Conservation (phyloP, 768 basidiomycete species). For the Phlebiopsis flavidoalba region DNA sequence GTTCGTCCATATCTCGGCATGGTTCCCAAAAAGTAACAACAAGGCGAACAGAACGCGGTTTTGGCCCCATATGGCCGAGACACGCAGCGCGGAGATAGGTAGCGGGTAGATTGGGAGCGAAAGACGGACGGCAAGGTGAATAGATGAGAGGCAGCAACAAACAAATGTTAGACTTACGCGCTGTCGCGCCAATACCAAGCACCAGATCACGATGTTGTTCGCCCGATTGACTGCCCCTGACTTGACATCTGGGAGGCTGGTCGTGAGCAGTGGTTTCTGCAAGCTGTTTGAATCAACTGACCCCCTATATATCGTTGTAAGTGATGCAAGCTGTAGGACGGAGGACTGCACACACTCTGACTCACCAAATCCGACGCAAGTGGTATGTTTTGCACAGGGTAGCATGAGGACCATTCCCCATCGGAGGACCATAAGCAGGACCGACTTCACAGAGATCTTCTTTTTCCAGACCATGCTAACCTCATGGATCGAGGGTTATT, state of each 20-base stretch:
- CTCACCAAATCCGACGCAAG: background rate
- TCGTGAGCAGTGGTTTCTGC: background rate
- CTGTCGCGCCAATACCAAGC: background rate
- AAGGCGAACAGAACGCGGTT: background rate
- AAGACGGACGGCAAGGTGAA: background rate
- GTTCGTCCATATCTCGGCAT: constrained; percentile 4
- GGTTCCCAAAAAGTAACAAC: background rate
- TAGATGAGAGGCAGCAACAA: background rate
- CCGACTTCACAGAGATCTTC: background rate
- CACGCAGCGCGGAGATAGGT: constrained; percentile 1
- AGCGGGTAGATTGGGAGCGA: too few species aligned
- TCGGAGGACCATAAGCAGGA: background rate
- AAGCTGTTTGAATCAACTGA: background rate
- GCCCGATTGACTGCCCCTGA: background rate
- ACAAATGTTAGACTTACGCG: background rate
- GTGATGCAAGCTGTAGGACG: background rate
- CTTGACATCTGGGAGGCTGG: background rate
- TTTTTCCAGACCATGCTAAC: background rate
- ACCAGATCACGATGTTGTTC: background rate
- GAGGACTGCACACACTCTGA: background rate
- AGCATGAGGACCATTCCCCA: background rate
- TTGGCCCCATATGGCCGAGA: background rate
- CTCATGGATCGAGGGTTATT: background rate
- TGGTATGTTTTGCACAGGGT: background rate
- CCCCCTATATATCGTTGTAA: background rate